Percentiles rank a stretch among this genome's conserved stretches.
phyloP scores from a whole-genome alignment of 148 eudicot genomes.

The Silene conica region DNA sequence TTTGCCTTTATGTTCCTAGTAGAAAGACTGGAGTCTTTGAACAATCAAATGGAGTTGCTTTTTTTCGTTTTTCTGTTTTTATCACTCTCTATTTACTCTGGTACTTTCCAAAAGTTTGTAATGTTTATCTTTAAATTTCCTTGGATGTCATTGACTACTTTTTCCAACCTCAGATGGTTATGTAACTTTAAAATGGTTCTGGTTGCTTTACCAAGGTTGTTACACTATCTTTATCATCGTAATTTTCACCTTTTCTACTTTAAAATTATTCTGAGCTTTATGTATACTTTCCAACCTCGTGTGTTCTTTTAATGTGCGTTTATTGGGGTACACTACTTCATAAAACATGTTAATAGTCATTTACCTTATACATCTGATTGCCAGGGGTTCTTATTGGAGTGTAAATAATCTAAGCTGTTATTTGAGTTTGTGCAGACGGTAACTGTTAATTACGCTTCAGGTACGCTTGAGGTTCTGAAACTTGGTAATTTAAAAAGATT shows the following conservation, averaged over 20 bases:
- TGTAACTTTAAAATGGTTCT: conserved; percentile 32
- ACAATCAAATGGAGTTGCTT: conserved; percentile 32
- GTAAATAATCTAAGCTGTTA: neutral
- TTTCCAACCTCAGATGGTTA: conserved; percentile 14
- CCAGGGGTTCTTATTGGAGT: neutral
- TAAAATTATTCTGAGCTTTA: neutral
- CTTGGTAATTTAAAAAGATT: neutral
- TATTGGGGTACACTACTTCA: neutral
- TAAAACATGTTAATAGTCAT: neutral
- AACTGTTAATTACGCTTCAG: neutral
- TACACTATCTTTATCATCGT: conserved; percentile 15
- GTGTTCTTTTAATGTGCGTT: neutral
- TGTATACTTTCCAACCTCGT: neutral
- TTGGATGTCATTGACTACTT: conserved; percentile 20
- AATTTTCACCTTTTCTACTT: neutral
- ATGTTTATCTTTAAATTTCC: conserved; percentile 36
- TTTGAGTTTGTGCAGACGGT: neutral
- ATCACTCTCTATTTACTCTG: conserved; percentile 6
- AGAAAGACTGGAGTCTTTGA: conserved; percentile 34
- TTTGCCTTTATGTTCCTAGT: conserved; percentile 43
- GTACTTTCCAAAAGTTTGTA: conserved; percentile 31
- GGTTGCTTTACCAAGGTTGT: conserved; percentile 24
- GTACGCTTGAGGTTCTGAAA: neutral
- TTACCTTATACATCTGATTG: neutral
- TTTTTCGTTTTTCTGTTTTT: conserved; percentile 1